Conservation (phyloP, 129 eudicot species). For the Artemisia argyi region DNA sequence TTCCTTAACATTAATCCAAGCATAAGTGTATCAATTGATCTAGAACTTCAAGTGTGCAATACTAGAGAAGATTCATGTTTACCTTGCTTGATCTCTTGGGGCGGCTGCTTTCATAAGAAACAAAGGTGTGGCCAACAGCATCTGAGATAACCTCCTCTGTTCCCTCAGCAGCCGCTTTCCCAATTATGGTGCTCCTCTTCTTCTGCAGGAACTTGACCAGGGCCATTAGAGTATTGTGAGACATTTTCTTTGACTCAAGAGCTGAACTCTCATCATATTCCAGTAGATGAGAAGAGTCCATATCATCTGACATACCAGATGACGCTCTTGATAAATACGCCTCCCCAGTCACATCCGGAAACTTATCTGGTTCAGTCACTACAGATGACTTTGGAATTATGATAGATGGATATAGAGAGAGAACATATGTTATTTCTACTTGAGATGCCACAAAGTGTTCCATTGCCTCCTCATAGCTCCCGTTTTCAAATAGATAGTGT, state of each 20-base stretch:
- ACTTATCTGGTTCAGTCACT: conserved; percentile 67
- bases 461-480: conserved; percentile 98
- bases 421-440: conserved; percentile 91
- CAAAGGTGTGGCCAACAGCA: conserved; percentile 76
- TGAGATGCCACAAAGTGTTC: conserved; percentile 92
- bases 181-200: conserved; percentile 69
- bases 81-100: conserved; percentile 75
- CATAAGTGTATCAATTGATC: background rate
- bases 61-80: conserved; percentile 16
- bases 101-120: conserved; percentile 55
- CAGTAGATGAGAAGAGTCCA: conserved; percentile 59
- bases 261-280: conserved; percentile 70
- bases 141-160: conserved; percentile 92
- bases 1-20: background rate
- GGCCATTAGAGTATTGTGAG: conserved; percentile 93
- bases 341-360: conserved; percentile 66
- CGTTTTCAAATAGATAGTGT: conserved; percentile 85
- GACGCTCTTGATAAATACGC: conserved; percentile 69
- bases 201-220: conserved; percentile 91
- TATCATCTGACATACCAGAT: conserved; percentile 85
- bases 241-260: conserved; percentile 87
- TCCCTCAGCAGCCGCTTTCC: conserved; percentile 94
- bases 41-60: background rate
- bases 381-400: conserved; percentile 71
- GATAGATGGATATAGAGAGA: conserved; percentile 81